Base-by-base conservation (phyloP, 108 stramenopile species). In the Skeletonema marinoi region DNA sequence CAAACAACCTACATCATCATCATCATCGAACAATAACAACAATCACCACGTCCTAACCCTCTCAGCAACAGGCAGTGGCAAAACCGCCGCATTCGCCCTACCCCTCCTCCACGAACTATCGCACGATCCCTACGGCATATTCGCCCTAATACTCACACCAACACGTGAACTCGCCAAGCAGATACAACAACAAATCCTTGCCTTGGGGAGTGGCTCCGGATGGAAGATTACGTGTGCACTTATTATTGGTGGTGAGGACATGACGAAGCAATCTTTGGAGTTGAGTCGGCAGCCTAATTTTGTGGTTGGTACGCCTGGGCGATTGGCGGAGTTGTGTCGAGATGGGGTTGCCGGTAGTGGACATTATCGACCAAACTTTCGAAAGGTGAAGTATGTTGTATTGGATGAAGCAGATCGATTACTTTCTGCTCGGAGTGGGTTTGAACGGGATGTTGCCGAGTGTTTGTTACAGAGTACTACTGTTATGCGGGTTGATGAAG, bases 341-440 rank as follows among this genome's bases (percentile, higher is more conserved):
- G 91, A 46, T 41, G 75, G 75, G 13, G 25, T 8, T 56, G 4
- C n/a, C 6, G 50, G 17, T 51, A 41, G 44, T 35, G 68, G 85
- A 11, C 87, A 84, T 5, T 59, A 66, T 64, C 66, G 88, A 25
- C 94, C 94, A 6, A 88, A 86, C 64, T 79, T 92, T 32, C 77
- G 78, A 32, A 94, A 95, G 62, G 86, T 92, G 7, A 82, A 78
- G 36, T 97, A 86, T 74, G 74, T 99, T 41, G 98, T 99, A 12
- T 82, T 99, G 66, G 99, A 99, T 69, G 99, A 99, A 78, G 99
- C 99, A 2, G 99, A 99, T 88, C 95, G 99, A 30, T 77, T 99
- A 66, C 73, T 99, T 63, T 73, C 88, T 12, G 80, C 92, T 19
- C 77, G 83, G 38, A 92, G 86, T 61, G 94, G 94, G 6, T 96